Percentiles rank a stretch among this genome's conserved stretches.
phyloP scores from a whole-genome alignment of 2,329 filamentous ascomycete genomes.

The Claviceps sp. region DNA sequence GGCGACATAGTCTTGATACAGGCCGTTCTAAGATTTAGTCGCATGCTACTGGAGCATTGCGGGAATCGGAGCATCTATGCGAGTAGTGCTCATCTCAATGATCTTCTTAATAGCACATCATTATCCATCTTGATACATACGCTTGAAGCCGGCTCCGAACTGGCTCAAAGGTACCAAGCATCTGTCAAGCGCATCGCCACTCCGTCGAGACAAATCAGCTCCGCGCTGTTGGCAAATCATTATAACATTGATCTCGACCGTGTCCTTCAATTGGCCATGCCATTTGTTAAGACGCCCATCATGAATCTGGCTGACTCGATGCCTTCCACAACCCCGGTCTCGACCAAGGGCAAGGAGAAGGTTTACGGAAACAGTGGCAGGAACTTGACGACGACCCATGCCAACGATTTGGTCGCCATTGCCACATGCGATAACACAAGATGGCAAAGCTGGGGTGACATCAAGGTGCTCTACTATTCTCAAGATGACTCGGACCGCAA shows the following conservation, averaged over 20 bases:
- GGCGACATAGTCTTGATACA: constrained; percentile 74
- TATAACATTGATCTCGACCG: constrained; percentile 70
- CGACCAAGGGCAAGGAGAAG: constrained; percentile 70
- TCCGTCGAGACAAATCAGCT: constrained; percentile 52
- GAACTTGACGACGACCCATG: constrained; percentile 48
- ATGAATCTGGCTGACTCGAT: constrained; percentile 37
- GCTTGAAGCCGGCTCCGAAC: constrained; percentile 67
- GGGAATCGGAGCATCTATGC: constrained; percentile 93
- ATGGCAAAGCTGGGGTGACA: constrained; percentile 70
- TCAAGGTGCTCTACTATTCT: constrained; percentile 71
- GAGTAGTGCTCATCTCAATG: constrained; percentile 80
- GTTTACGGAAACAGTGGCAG: constrained; percentile 25
- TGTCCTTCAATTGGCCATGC: constrained; percentile 68
- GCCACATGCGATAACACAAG: constrained; percentile 43
- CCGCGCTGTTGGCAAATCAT: constrained; percentile 67
- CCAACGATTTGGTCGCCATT: constrained; percentile 72
- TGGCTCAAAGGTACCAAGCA: constrained; percentile 86
- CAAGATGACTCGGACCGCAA: constrained; percentile 16
- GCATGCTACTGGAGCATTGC: constrained; percentile 81
- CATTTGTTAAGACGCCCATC: constrained; percentile 62
- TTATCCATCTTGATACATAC: constrained; percentile 64
- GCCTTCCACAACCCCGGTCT: constrained; percentile 38
- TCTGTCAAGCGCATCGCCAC: constrained; percentile 66
- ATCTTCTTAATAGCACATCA: constrained; percentile 78
- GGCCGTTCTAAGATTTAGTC: constrained; percentile 70